Conservation (phyloP, 805 yeast genomes). For the Hanseniaspora jakobsenii region DNA sequence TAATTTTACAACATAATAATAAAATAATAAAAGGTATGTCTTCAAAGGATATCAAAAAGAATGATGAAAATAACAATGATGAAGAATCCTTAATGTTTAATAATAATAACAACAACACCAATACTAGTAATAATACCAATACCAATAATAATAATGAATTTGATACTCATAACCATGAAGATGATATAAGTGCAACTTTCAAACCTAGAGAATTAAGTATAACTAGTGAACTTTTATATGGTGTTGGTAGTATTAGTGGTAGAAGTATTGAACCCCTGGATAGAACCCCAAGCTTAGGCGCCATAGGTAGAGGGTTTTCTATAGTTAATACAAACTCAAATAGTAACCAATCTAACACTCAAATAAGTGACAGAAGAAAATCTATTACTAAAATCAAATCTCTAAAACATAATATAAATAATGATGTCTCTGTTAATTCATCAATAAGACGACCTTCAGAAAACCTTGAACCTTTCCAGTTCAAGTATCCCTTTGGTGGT, state of each 20-base stretch:
- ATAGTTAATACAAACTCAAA: constrained; percentile 3
- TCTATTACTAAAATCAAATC: constrained; percentile 6
- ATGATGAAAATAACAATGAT: not conserved
- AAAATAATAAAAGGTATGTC: no score
- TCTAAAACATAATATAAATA: constrained; percentile 8
- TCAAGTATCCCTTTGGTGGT: constrained; percentile 14
- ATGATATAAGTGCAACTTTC: not conserved
- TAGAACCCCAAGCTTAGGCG: constrained; percentile 11
- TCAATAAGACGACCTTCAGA: constrained; percentile 36
- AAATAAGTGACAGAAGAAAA: constrained; percentile 3
- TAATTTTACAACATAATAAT: no score
- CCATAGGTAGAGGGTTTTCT: constrained; percentile 11
- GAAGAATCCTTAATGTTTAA: not conserved
- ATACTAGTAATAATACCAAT: not conserved
- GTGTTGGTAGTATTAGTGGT: not conserved
- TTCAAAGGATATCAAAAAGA: not conserved
- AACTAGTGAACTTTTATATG: constrained; percentile 9
- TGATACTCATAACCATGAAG: not conserved
- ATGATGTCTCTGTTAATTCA: constrained; percentile 17
- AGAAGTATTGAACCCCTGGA: constrained; percentile 11
- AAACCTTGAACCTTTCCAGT: constrained; percentile 36
- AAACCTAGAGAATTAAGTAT: constrained; percentile 14
- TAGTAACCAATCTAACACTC: not conserved
- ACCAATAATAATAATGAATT: not conserved
- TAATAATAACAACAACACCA: not conserved